Percentiles rank a stretch among this genome's conserved stretches.
These are phyloP conservation scores for Bullera alba DNA, from an alignment of 768 basidiomycete species.

Conservation along the genomic window DNA sequence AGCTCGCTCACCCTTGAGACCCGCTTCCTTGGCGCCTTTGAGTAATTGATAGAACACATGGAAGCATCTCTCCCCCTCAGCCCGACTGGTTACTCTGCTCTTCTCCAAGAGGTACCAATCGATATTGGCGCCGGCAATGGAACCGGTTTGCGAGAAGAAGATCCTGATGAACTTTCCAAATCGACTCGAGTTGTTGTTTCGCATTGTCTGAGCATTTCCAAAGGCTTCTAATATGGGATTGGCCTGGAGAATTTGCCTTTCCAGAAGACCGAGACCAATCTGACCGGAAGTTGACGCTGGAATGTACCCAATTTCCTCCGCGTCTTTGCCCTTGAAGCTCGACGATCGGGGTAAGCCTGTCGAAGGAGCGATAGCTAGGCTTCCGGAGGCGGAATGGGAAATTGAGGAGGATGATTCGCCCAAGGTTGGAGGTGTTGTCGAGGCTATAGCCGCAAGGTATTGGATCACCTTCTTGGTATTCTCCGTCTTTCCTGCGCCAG, in stretches of 20 bases:
- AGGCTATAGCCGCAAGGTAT: slow-evolving; percentile 91
- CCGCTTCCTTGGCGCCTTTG: slow-evolving; percentile 57
- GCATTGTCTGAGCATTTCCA: slow-evolving; percentile 95
- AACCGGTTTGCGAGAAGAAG: slow-evolving; percentile 83
- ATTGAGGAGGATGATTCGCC: slow-evolving; percentile 59
- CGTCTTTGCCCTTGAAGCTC: slow-evolving; percentile 55
- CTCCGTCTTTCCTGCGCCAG: slow-evolving; percentile 97
- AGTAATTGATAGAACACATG: slow-evolving; percentile 96
- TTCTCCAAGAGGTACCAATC: slow-evolving; percentile 99
- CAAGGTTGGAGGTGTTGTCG: slow-evolving; percentile 7
- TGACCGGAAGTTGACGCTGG: slow-evolving; percentile 2
- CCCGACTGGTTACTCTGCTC: slow-evolving; percentile 82
- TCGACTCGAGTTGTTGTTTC: slow-evolving; percentile 97
- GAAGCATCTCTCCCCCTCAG: slow-evolving; percentile 82
- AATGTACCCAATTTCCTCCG: slow-evolving; percentile 25
- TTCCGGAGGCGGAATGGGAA: slow-evolving; percentile 54
- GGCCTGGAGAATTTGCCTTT: slow-evolving; percentile 92
- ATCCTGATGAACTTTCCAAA: slow-evolving; percentile 94
- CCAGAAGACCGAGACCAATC: slow-evolving; percentile 65
- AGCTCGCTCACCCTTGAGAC: slow-evolving; percentile 57
- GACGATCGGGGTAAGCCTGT: slow-evolving; percentile 64
- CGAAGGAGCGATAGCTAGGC: slow-evolving; percentile 25
- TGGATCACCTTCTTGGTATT: slow-evolving; percentile 98
- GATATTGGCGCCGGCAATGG: slow-evolving; percentile 94
- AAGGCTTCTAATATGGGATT: slow-evolving; percentile 97